Evolutionary conservation across 1,284 basidiomycete genomes (phyloP), one percentile per base, ranked within the genome.

Genomic region (Singerocomus rubriflavus): DNA sequence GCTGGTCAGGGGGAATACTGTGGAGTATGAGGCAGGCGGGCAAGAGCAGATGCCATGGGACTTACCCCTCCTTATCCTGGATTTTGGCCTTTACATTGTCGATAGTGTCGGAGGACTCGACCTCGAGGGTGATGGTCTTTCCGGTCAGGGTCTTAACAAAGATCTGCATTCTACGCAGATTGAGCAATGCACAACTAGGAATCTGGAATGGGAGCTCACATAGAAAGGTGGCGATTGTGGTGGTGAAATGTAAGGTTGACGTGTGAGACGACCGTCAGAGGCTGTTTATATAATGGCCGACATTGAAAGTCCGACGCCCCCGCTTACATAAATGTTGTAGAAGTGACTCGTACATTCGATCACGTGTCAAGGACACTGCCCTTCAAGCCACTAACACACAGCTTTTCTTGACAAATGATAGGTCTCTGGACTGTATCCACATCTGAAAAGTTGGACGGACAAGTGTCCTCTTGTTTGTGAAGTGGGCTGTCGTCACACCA

Each of bases 81-180:
- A 91, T 90, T 78, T 89, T 89, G 52, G 85, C 80, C 73, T 90
- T 89, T 54, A 91, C 87, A 57, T 91, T 92, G 70, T 93, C 91
- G 64, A 93, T 92, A 33, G 91, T 93, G 73, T 93, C 90, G 1
- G 85, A 89, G 0, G 89, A 91, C 74, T 93, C 91, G 7, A 94
- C 91, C 73, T 94, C 91, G 42, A 93, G 80, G 44, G 92, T 94
- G 72, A 96, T 95, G 29, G 93, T 95, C 83, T 95, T 96, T 60
- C 91, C 91, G 35, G 92, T 93, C 50, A 93, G 75, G 55, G 82
- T 85, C 74, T 91, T 91, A 26, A 91, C 87, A 67, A 91, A 91
- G 65, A 91, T 90, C 72, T 90, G 88, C 88, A 90, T 90, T 49
- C 35, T 65, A 43, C 32, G 44, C 40, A n/a, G 17, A 13, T 16